Conservation (phyloP, 2,329 filamentous ascomycete species). For the Sporothrix dimorphospora region DNA sequence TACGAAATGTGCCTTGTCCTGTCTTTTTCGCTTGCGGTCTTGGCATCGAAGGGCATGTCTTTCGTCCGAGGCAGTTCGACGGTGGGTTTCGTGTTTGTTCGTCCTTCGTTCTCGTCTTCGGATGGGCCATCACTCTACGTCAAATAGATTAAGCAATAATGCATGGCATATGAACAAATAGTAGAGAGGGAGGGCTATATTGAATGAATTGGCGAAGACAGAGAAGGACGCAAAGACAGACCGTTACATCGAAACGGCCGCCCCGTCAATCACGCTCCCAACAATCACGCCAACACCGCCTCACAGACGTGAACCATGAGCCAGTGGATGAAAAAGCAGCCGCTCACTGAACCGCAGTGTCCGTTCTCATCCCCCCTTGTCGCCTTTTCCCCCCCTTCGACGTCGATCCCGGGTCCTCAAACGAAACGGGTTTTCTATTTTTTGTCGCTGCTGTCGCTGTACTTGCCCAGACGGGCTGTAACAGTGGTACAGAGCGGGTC, state of each 20-base stretch:
- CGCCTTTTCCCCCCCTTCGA: neutral
- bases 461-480: neutral
- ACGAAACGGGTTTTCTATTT: conserved; percentile 22
- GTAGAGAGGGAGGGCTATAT: neutral
- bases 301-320: neutral
- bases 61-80: neutral
- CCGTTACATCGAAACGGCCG: conserved; percentile 10
- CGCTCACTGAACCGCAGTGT: neutral
- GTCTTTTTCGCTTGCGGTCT: conserved; percentile 20
- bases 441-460: neutral
- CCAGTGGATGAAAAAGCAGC: neutral
- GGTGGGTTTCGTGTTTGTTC: neutral
- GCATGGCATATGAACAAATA: conserved; percentile 17
- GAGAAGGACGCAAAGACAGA: neutral
- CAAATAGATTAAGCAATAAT: conserved; percentile 15
- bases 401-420: conserved; percentile 21
- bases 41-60: conserved; percentile 12
- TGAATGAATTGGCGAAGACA: neutral
- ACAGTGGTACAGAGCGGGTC: conserved; percentile 3
- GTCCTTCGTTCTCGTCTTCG: neutral
- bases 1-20: neutral
- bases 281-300: conserved; percentile 25
- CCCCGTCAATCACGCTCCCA: conserved; percentile 13
- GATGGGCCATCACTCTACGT: conserved; percentile 7
- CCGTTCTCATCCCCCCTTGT: neutral